A percentile compares a stretch with the other conserved stretches of the same genome.
phyloP scores from a whole-genome alignment of 208 protist species.

The Leishmania amazonensis region DNA sequence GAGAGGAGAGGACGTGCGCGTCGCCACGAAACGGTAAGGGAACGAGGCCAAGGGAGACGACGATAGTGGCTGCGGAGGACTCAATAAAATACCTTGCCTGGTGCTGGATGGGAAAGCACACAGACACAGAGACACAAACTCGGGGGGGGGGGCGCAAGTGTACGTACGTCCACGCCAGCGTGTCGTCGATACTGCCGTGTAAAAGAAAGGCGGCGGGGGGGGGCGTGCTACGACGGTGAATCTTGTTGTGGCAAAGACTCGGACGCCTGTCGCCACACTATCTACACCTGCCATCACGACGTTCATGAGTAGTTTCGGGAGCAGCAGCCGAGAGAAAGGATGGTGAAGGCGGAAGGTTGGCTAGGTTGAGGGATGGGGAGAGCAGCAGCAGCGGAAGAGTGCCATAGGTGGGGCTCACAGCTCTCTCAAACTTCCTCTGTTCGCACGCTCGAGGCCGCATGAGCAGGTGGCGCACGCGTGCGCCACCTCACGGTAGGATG shows the following conservation, averaged over 20 bases:
- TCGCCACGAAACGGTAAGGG: too few species aligned
- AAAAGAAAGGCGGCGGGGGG: neutral
- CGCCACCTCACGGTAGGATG: neutral
- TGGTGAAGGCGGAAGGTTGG: neutral
- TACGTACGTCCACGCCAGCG: neutral
- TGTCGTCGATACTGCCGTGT: neutral
- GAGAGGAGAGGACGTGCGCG: neutral
- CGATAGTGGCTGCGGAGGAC: neutral
- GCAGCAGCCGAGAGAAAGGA: neutral
- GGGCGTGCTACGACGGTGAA: neutral
- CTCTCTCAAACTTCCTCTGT: neutral
- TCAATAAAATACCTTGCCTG: neutral
- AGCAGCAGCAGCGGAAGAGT: neutral
- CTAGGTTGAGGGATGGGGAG: neutral
- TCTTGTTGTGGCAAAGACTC: neutral
- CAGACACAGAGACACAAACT: neutral
- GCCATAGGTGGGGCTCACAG: too few species aligned
- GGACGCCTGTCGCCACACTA: neutral
- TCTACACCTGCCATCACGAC: neutral
- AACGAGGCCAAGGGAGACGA: too few species aligned
- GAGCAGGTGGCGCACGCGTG: neutral
- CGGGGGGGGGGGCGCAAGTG: neutral
- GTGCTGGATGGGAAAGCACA: neutral
- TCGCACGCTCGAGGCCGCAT: neutral
- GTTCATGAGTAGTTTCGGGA: neutral